Evolutionary conservation across 352 stramenopile genomes (phyloP), one percentile per base, ranked within the genome.

Genomic region (Pythium guiyangense): DNA sequence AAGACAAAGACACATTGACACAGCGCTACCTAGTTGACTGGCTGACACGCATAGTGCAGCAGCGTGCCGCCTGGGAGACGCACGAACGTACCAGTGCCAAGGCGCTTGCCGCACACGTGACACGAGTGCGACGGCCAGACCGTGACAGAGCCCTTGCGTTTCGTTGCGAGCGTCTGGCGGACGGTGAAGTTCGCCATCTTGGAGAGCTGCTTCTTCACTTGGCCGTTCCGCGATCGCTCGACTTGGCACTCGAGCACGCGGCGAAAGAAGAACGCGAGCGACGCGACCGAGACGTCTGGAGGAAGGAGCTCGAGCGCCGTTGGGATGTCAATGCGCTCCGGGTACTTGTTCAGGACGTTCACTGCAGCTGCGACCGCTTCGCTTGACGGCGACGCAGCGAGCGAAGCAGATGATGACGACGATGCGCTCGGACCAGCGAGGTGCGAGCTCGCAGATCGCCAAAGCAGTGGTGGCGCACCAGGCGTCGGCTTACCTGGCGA

Each of bases 101-200:
- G 74, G 54, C 75, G 82, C 39, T 86, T 86, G 35, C 77, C 71
- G 49, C 84, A 94, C 20, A 74, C 68, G 44, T 85, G 63, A 58
- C 84, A 94, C 52, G 71, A 78, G 40, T 90, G 79, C 25, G 82
- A 90, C 4, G 77, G 78, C 78, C 81, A 90, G 42, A 92, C 73
- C 2, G 75, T 88, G 49, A 94, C 82, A 1, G 66, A 88, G 22
- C 70, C 75, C 50, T 91, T 87, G 15, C 82, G 70, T 53, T 90
- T 86, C 0, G 60, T 69, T 1, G 79, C 75, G 20, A 94, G 73
- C 49, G 79, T 62, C 29, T 88, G 67, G 15, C 82, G 82, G 25
- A 92, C 71, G 39, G 80, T 86, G 42, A 94, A 90, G 59, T 94
- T 94, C 53, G 88, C 84, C 70, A 94, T 94, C 66, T 94, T 94